Base-by-base conservation (phyloP, 1,139 yeast species). In the Kodamaea sp. region DNA sequence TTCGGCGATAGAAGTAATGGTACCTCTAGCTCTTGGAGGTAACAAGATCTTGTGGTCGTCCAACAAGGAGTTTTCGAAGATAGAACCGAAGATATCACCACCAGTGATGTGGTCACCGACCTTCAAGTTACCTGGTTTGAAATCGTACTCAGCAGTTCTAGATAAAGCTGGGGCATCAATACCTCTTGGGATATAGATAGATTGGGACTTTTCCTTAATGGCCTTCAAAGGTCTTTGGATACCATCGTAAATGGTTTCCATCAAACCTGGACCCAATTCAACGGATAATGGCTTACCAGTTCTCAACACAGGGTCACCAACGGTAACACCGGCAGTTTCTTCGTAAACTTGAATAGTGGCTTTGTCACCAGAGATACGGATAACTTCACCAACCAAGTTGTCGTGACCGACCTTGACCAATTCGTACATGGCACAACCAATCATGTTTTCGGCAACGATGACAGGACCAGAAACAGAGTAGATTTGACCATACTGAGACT, bases 401-500 rank as follows among this genome's bases (percentile, higher is more conserved):
- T 88, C 96, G 63, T 92, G 97, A 50, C 99, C 98, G 44, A 92
- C 98, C 64, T 84, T 89, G 55, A 92, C 92, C 66, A 92, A 77
- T 64, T 92, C 99, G 76, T 92, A 89, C 99, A 92, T 92, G 54
- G 97, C 96, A 78, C 97, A 87, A 46, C 98, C 98, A 68, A 88
- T 84, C 97, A 92, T 88, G 70, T 92, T 85, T 67, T 92, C 98
- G 31, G 98, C 98, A 34, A 94, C 83, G 35, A 92, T 85, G 55
- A 92, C 98, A 12, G 98, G 97, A 53, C 97, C 97, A 15, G 97
- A 89, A 35, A 92, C 97, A 15, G 97, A 87, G 70, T 80, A 89
- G 54, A 92, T 85, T 51, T 75, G 81, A 44, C 96, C 96, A 63
- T 86, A 87, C 49, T 83, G 87, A 37, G 83, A 73, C 63, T 88